Conservation (phyloP, 1,139 yeast species). For the Suhomyces yuchorum region DNA sequence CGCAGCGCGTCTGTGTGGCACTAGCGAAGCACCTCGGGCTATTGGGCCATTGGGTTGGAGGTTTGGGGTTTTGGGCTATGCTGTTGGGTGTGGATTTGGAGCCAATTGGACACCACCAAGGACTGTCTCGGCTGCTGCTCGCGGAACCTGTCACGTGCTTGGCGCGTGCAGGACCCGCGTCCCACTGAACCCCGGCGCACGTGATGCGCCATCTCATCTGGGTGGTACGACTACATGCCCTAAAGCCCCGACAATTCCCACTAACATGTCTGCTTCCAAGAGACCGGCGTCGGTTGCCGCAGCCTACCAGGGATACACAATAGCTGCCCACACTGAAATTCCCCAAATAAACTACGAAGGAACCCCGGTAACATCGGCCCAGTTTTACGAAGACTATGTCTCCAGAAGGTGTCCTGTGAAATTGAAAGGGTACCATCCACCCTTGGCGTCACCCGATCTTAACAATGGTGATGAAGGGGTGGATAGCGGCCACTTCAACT, state of each 20-base stretch:
- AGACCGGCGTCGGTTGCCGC: slow-evolving; percentile 4
- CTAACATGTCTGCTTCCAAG: slow-evolving; percentile 2
- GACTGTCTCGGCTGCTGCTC: no score
- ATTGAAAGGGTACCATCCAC: slow-evolving; percentile 8
- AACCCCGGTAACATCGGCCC: slow-evolving; percentile 7
- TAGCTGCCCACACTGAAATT: slow-evolving; percentile 2
- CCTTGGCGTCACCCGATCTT: slow-evolving; percentile 2
- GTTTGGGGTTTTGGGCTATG: no score
- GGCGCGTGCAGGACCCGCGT: no score
- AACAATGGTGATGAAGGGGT: neutral
- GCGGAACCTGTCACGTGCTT: no score
- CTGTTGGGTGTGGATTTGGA: no score
- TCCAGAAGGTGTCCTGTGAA: slow-evolving; percentile 15
- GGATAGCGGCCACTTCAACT: neutral
- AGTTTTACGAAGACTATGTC: slow-evolving; percentile 12
- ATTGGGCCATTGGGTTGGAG: no score
- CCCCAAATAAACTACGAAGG: slow-evolving; percentile 2
- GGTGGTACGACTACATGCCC: neutral
- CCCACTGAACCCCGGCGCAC: no score
- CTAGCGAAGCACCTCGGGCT: no score
- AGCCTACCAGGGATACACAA: slow-evolving; percentile 3
- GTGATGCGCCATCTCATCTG: neutral
- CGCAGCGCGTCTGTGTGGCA: neutral
- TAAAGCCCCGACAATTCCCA: neutral
- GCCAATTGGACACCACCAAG: no score